Evolutionary conservation across 345 rosid species (phyloP), one percentile per base, ranked within the genome.

Genomic region (Melaleuca quinquenervia): DNA sequence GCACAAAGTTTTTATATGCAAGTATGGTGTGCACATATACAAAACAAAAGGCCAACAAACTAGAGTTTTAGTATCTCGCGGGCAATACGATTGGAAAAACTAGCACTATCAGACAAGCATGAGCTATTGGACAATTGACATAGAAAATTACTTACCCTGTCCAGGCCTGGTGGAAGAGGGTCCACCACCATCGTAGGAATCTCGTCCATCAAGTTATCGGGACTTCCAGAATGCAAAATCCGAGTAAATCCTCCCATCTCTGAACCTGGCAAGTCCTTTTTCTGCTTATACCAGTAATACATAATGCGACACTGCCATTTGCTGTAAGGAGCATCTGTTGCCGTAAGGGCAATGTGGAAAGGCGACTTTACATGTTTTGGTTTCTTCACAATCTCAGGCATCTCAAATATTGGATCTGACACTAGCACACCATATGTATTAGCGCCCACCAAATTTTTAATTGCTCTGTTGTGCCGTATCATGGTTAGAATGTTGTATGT

Each of bases 221-320:
- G 89, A 82, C 84, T 92, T 82, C 99, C 99, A 0, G 99, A 97
- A 89, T 97, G 99, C 93, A 97, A 91, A 86, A 97, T 88, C 32
- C 99, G 94, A 4, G 99, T 96, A 84, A 97, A 97, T 86, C 96
- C 96, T 21, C 99, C 99, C 98, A 97, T 96, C 80, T 94, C 98
- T 1, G 99, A 97, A 62, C 96, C 95, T 48, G 95, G 98, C 91
- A 88, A 89, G 87, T 92, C 91, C 92, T 91, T 97, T 87, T 88
- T 87, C 93, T 91, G 93, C 87, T 92, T 95, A 88, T 97, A 97
- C 99, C 99, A 97, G 83, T 97, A 97, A 86, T 96, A 94, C 98
- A 96, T 95, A 1, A 97, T 94, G 85, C 98, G 98, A 91, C 98
- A 94, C 89, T 97, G 99, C 99, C 99, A 96, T 88, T 94, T 93